Percentiles rank a stretch among this genome's conserved stretches.
Evolutionary conservation across 768 basidiomycete genomes (phyloP).

Genomic region (Strobilomyces dryophilus): DNA sequence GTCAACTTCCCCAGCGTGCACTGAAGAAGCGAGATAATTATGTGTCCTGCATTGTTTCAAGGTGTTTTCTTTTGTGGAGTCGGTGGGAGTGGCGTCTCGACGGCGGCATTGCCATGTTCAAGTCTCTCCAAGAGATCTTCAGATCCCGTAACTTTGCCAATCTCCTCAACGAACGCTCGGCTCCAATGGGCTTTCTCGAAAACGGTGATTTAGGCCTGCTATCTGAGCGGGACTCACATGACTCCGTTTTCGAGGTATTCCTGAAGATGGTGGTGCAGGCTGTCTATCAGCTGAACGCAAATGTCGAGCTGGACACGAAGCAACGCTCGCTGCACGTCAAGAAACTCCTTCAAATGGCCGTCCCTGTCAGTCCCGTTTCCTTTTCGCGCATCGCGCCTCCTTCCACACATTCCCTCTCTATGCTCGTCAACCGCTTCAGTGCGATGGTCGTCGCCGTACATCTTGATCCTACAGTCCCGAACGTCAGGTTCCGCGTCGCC

Average conservation of each 20-base stretch:
- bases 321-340: conserved; percentile 45
- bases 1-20: conserved; percentile 30
- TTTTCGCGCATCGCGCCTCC: conserved; percentile 56
- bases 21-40: conserved; percentile 65
- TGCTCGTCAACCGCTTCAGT: conserved; percentile 79
- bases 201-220: conserved; percentile 52
- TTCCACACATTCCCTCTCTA: conserved; percentile 54
- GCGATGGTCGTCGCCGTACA: conserved; percentile 67
- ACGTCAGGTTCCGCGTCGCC: conserved; percentile 50
- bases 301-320: conserved; percentile 31
- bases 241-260: conserved; percentile 76
- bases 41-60: conserved; percentile 58
- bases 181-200: conserved; percentile 71
- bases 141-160: conserved; percentile 72
- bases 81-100: conserved; percentile 76
- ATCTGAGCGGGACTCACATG: conserved; percentile 44
- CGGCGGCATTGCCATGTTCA: conserved; percentile 54
- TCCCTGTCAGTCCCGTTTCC: conserved; percentile 66
- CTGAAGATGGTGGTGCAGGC: conserved; percentile 78
- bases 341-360: conserved; percentile 67
- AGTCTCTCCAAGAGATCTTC: conserved; percentile 67
- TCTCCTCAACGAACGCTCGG: conserved; percentile 53
- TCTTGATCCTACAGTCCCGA: conserved; percentile 51
- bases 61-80: conserved; percentile 70
- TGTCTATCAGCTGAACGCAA: conserved; percentile 27